A percentile compares a stretch with the other conserved stretches of the same genome.
These are phyloP conservation scores for Micractinium sp. DNA, from an alignment of 139 green algal genomes.

Conservation along the genomic window DNA sequence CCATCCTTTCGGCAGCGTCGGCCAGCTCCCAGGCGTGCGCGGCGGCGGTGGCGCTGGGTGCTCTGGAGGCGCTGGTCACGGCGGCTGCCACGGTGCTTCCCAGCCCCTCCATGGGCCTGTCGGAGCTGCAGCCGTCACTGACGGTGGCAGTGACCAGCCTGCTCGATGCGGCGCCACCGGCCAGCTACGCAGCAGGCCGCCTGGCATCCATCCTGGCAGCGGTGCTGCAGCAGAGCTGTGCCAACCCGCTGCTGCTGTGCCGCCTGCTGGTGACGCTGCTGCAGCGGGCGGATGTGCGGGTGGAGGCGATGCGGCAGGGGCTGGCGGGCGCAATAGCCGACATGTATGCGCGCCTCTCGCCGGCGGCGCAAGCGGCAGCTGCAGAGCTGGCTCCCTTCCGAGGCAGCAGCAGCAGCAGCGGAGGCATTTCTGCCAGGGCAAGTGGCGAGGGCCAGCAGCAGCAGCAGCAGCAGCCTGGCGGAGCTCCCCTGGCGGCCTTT, in stretches of 20 bases:
- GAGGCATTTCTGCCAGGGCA: background rate
- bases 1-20: slow-evolving; percentile 29
- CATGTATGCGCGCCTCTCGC: slow-evolving; percentile 22
- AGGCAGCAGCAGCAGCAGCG: slow-evolving; percentile 1
- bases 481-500: background rate
- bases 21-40: background rate
- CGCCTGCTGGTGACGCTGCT: slow-evolving; percentile 38
- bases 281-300: slow-evolving; percentile 38
- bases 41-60: slow-evolving; percentile 10
- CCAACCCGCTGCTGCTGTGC: slow-evolving; percentile 44
- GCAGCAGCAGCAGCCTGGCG: background rate
- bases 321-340: slow-evolving; percentile 11
- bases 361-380: slow-evolving; percentile 15
- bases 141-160: slow-evolving; percentile 27
- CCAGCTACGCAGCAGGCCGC: background rate
- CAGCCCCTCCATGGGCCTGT: slow-evolving; percentile 31
- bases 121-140: slow-evolving; percentile 37
- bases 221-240: slow-evolving; percentile 34
- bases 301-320: slow-evolving; percentile 36
- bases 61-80: slow-evolving; percentile 37
- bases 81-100: slow-evolving; percentile 40
- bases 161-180: slow-evolving; percentile 25
- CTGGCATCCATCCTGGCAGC: slow-evolving; percentile 21
- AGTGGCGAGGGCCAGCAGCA: slow-evolving; percentile 31
- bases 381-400: background rate